Evolutionary conservation across 352 stramenopile species (phyloP).

Genomic region (Phytophthora colocasiae): DNA sequence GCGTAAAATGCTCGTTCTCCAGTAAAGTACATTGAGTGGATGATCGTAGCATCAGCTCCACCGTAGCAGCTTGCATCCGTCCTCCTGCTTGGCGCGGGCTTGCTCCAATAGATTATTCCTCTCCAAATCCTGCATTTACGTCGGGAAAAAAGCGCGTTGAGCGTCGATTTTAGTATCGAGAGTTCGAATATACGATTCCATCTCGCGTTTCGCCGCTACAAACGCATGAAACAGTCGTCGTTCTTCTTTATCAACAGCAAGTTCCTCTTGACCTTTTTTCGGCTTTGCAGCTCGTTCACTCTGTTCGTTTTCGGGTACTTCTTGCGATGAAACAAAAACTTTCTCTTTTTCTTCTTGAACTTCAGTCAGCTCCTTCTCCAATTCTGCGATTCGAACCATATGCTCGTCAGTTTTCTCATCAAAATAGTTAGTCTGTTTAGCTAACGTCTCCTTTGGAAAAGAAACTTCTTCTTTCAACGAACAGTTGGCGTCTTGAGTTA

Average conservation of each 20-base stretch:
- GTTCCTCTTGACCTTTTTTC: conserved; percentile 21
- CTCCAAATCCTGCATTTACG: conserved; percentile 57
- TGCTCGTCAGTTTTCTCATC: conserved; percentile 86
- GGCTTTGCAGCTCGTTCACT: conserved; percentile 26
- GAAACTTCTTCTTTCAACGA: conserved; percentile 52
- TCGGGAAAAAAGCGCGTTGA: conserved; percentile 35
- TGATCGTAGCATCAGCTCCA: conserved; percentile 58
- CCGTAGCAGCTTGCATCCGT: conserved; percentile 57
- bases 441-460: conserved; percentile 54
- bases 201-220: conserved; percentile 51
- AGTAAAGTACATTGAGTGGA: conserved; percentile 83
- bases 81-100: conserved; percentile 73
- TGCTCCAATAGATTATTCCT: conserved; percentile 68
- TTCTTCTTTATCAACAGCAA: conserved; percentile 40
- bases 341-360: conserved; percentile 21
- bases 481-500: conserved; percentile 41
- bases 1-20: conserved; percentile 81
- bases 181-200: conserved; percentile 44
- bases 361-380: conserved; percentile 52
- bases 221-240: conserved; percentile 64
- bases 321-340: not conserved
- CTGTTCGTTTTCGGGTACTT: conserved; percentile 22
- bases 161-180: conserved; percentile 50
- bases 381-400: conserved; percentile 59
- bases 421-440: conserved; percentile 67